phyloP scores from a whole-genome alignment of 2,329 filamentous ascomycete species.

The Xylaria sp. region DNA sequence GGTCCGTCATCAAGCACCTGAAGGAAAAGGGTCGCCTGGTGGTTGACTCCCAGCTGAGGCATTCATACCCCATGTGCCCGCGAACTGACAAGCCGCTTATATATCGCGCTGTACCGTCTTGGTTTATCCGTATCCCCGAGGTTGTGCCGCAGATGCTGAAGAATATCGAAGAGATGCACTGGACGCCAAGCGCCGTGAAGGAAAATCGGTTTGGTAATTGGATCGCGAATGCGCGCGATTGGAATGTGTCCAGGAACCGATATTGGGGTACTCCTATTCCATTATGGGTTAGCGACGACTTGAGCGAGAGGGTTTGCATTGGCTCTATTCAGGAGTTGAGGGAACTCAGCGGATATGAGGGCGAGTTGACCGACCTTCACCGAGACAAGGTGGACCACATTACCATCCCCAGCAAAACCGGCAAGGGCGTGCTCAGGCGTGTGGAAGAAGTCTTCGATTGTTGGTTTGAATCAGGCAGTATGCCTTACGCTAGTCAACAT shows the following conservation, averaged over 20 bases:
- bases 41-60: slow-evolving; percentile 86
- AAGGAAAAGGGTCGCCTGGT: slow-evolving; percentile 81
- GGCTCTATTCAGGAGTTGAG: slow-evolving; percentile 87
- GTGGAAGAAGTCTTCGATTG: slow-evolving; percentile 94
- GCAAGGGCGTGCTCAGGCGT: slow-evolving; percentile 83
- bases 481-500: slow-evolving; percentile 92
- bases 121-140: slow-evolving; percentile 90
- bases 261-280: slow-evolving; percentile 97
- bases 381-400: slow-evolving; percentile 94
- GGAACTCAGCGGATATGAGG: slow-evolving; percentile 85
- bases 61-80: slow-evolving; percentile 94
- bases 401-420: slow-evolving; percentile 89
- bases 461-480: slow-evolving; percentile 96
- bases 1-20: slow-evolving; percentile 89
- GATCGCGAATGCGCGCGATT: slow-evolving; percentile 91
- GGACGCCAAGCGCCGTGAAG: slow-evolving; percentile 92
- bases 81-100: slow-evolving; percentile 96
- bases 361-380: slow-evolving; percentile 86
- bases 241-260: slow-evolving; percentile 93
- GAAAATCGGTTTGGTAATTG: slow-evolving; percentile 91
- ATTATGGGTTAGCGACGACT: slow-evolving; percentile 90
- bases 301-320: slow-evolving; percentile 86
- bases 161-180: slow-evolving; percentile 89
- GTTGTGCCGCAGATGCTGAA: slow-evolving; percentile 90
- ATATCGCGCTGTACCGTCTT: slow-evolving; percentile 89